Evolutionary conservation across 2,329 filamentous ascomycete species (phyloP), one percentile per base, ranked within the genome.

Genomic region (Aspergillus sp.): DNA sequence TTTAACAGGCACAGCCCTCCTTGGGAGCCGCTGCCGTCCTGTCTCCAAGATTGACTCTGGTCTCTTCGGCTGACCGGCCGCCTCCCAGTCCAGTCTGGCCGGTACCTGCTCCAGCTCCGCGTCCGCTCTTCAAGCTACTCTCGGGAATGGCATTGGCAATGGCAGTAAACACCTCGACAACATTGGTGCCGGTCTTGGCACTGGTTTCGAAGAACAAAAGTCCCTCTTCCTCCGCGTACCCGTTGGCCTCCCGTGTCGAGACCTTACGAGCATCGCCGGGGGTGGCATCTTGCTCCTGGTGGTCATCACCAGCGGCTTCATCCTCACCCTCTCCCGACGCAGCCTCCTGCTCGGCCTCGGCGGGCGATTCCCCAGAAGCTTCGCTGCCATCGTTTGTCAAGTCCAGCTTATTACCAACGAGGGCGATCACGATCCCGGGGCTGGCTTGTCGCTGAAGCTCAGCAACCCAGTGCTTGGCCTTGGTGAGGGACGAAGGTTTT

Each of bases 81-180:
- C 64, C 58, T 76, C 69, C 90, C 80, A 65, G 86, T 61, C 57
- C 62, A 40, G 62, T 68, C 54, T 74, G 73, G 66, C 81, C 78
- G 60, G 79, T 76, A 45, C 77, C 73, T 12, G 81, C 76, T 38
- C 82, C 84, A 12, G 79, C 74, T n/a, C 86, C 86, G 56, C 89
- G 81, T 30, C 87, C 80, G 40, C 85, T 90, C 81, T 97, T 97
- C 66, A 97, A 74, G 50, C 89, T 95, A 41, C 90, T 95, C 76
- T 98, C 93, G 2, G 93, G 93, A 59, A 98, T 98, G 33, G 90
- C 90, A 64, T 97, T 97, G 47, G 93, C 93, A 64, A 98, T 98
- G 29, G 93, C 93, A 37, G 90, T 96, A 65, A 98, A 98, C 29
- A 98, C 93, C 58, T 96, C 91, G 42, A 86, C 83, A 33, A 98